These are phyloP conservation scores for Lippia alba DNA, from an alignment of 305 asterid genomes.

Conservation along the genomic window DNA sequence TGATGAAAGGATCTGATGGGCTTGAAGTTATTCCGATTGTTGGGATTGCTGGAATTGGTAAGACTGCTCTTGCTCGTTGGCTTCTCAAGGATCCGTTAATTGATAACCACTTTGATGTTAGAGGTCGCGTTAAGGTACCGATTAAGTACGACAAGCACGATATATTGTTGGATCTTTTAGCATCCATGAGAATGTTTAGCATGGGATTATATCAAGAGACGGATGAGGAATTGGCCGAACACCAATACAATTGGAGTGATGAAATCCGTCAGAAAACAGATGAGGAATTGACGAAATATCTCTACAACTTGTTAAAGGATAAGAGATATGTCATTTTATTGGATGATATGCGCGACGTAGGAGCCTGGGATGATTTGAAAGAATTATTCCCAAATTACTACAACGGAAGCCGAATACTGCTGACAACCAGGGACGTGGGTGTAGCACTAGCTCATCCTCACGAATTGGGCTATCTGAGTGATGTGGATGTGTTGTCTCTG, in stretches of 20 bases:
- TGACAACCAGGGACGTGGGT: constrained; percentile 1
- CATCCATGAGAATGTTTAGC: not conserved
- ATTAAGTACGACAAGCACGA: not conserved
- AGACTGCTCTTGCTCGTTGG: not conserved
- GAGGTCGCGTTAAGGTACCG: not conserved
- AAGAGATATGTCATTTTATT: constrained; percentile 25
- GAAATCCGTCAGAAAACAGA: constrained; percentile 1
- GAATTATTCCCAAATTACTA: constrained; percentile 15
- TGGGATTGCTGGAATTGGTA: constrained; percentile 13
- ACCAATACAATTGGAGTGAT: not conserved
- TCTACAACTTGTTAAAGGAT: not conserved
- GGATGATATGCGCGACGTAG: constrained; percentile 26
- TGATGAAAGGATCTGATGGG: not conserved
- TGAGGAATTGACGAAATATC: constrained; percentile 11
- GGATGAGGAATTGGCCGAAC: no score
- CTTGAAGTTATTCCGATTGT: not conserved
- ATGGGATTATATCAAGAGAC: no score
- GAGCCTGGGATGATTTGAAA: constrained; percentile 13
- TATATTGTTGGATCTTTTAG: not conserved
- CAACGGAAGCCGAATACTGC: constrained; percentile 26
- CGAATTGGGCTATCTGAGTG: no score
- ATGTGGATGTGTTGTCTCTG: no score
- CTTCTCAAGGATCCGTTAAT: not conserved
- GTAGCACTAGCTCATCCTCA: constrained; percentile 4
- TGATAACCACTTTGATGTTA: not conserved